phyloP scores from a whole-genome alignment of 1,284 basidiomycete species.

The Malassezia dermatis region DNA sequence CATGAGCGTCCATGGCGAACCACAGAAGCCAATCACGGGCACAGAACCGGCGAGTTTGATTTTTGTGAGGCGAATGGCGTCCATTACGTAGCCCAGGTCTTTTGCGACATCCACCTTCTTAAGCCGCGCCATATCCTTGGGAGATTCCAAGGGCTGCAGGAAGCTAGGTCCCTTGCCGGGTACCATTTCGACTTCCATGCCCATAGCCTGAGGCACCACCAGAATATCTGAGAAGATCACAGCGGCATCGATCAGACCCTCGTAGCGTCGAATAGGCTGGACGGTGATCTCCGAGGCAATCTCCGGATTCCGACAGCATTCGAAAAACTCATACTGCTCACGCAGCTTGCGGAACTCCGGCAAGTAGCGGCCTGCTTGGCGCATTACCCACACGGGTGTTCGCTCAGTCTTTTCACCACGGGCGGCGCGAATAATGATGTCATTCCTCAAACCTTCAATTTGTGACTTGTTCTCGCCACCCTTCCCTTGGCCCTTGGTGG shows the following conservation, averaged over 20 bases:
- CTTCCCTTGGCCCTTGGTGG: conserved; percentile 12
- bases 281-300: conserved; percentile 46
- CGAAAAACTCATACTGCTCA: conserved; percentile 45
- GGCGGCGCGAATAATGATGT: conserved; percentile 78
- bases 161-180: conserved; percentile 45
- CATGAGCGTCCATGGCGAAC: conserved; percentile 47
- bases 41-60: conserved; percentile 42
- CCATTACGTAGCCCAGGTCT: conserved; percentile 46
- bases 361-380: conserved; percentile 89
- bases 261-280: conserved; percentile 44
- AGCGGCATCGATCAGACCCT: conserved; percentile 43
- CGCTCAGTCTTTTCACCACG: conserved; percentile 74
- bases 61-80: conserved; percentile 40
- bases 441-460: conserved; percentile 60
- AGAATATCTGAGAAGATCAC: conserved; percentile 48
- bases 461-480: conserved; percentile 20
- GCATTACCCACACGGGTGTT: conserved; percentile 98
- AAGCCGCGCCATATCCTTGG: conserved; percentile 36
- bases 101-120: conserved; percentile 46
- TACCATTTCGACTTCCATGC: conserved; percentile 45
- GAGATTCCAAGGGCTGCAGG: conserved; percentile 36
- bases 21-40: conserved; percentile 47
- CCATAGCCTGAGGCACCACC: conserved; percentile 47
- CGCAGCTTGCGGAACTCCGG: conserved; percentile 53
- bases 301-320: conserved; percentile 43